Conservation (phyloP, 179 eudicot genomes). For the Beta corolliflora region DNA sequence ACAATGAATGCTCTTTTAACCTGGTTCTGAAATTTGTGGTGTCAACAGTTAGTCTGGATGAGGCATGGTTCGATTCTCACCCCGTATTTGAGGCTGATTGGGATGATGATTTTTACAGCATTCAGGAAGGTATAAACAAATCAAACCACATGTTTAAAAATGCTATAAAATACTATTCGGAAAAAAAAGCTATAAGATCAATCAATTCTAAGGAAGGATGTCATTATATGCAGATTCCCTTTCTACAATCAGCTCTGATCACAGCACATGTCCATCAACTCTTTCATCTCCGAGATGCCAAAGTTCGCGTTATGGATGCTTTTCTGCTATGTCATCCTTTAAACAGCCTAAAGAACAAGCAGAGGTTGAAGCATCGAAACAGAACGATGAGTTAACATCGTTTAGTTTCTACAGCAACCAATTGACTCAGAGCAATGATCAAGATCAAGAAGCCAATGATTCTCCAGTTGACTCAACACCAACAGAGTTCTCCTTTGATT, state of each 20-base stretch:
- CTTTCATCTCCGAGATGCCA: conserved; percentile 58
- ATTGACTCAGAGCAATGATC: conserved; percentile 1
- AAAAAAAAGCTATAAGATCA: too few species aligned
- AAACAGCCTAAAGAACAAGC: conserved; percentile 13
- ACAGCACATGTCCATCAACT: conserved; percentile 40
- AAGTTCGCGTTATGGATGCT: conserved; percentile 31
- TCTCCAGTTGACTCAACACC: conserved; percentile 27
- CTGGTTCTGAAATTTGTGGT: not conserved
- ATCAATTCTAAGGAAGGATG: not conserved
- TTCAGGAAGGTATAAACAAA: conserved; percentile 59
- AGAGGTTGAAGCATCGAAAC: conserved; percentile 3
- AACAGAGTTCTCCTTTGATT: conserved; percentile 28
- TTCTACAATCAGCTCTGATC: conserved; percentile 54
- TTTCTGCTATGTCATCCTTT: conserved; percentile 31
- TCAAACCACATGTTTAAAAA: not conserved
- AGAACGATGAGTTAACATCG: not conserved
- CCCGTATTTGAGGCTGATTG: conserved; percentile 56
- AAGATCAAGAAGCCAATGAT: conserved; percentile 13
- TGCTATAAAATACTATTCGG: not conserved
- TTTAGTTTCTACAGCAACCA: conserved; percentile 19
- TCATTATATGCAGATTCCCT: conserved; percentile 45
- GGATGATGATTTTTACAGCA: conserved; percentile 85
- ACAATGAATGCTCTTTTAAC: not conserved
- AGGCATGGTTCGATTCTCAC: conserved; percentile 73
- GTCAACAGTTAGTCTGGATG: conserved; percentile 54